These are phyloP conservation scores for Pugionium dolabratum DNA, from an alignment of 345 rosid species.

Conservation along the genomic window DNA sequence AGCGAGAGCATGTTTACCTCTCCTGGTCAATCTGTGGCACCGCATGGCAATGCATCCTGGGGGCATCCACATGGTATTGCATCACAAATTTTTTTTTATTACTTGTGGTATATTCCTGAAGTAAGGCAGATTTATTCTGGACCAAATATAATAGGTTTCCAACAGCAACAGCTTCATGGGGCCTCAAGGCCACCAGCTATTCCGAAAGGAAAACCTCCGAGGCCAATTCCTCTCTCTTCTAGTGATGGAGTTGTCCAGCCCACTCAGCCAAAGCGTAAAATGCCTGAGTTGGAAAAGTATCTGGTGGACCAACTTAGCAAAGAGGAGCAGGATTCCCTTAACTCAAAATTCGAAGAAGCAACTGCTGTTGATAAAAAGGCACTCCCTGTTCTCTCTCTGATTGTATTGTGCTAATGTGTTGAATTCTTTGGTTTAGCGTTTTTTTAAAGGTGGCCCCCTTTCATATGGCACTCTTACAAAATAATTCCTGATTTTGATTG, in stretches of 20 bases:
- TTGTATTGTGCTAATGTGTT: constrained; percentile 31
- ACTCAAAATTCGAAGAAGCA: constrained; percentile 83
- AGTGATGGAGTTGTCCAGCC: constrained; percentile 60
- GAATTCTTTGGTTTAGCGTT: constrained; percentile 13
- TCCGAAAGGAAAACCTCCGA: constrained; percentile 82
- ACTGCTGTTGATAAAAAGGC: constrained; percentile 86
- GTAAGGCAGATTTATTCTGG: constrained; percentile 22
- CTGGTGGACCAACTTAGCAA: constrained; percentile 85
- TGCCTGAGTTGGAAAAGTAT: constrained; percentile 83
- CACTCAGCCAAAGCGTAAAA: constrained; percentile 63
- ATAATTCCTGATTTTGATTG: constrained; percentile 11
- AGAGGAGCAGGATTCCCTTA: constrained; percentile 84
- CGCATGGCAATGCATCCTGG: constrained; percentile 58
- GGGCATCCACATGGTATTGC: constrained; percentile 60
- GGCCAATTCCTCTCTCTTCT: constrained; percentile 62
- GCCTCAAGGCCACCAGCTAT: constrained; percentile 55
- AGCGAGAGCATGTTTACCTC: constrained; percentile 59
- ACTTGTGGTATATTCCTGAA: constrained; percentile 13
- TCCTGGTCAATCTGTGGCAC: constrained; percentile 55
- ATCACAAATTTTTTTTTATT: constrained; percentile 38
- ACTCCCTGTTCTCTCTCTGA: constrained; percentile 38
- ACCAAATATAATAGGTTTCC: constrained; percentile 51
- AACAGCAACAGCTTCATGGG: constrained; percentile 52
- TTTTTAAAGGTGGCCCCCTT: not conserved
- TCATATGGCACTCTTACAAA: constrained; percentile 10